These are phyloP conservation scores for Ustilago bromivora DNA, from an alignment of 1,284 basidiomycete species.

Conservation along the genomic window DNA sequence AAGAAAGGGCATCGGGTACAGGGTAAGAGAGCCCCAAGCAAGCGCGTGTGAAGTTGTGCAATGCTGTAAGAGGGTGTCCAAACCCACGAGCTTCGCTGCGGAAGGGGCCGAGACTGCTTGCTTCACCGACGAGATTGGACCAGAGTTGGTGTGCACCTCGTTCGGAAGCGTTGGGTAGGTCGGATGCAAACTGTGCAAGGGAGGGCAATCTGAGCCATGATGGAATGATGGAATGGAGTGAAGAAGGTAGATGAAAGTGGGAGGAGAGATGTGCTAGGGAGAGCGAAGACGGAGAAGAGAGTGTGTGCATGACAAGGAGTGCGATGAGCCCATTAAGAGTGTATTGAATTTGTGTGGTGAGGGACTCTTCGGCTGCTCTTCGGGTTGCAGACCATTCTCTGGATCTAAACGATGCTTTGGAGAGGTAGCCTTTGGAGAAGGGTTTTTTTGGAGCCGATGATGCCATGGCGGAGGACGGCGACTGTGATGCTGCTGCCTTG, in stretches of 20 bases:
- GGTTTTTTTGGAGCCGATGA: background rate
- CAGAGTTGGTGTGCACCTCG: constrained; percentile 30
- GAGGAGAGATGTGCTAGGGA: constrained; percentile 55
- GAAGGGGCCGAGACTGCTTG: constrained; percentile 51
- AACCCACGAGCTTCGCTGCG: constrained; percentile 61
- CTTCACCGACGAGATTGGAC: constrained; percentile 30
- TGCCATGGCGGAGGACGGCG: constrained; percentile 12
- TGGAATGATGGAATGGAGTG: constrained; percentile 56
- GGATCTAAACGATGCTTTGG: constrained; percentile 11
- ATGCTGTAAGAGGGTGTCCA: constrained; percentile 59
- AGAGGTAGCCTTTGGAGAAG: constrained; percentile 16
- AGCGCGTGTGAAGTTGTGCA: constrained; percentile 60
- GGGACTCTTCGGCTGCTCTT: constrained; percentile 37
- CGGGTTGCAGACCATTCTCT: constrained; percentile 49
- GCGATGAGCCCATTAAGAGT: constrained; percentile 54
- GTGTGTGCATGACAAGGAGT: constrained; percentile 56
- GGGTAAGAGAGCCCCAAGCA: constrained; percentile 58
- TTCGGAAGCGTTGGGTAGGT: constrained; percentile 59
- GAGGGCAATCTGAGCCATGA: constrained; percentile 55
- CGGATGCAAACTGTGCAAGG: constrained; percentile 53
- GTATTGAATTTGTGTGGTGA: constrained; percentile 44
- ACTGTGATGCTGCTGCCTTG: constrained; percentile 25
- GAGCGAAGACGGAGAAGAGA: constrained; percentile 59
- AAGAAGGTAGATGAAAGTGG: constrained; percentile 53
- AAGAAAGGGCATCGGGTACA: constrained; percentile 34